phyloP scores from a whole-genome alignment of 345 rosid genomes.

The Sapria himalayana region DNA sequence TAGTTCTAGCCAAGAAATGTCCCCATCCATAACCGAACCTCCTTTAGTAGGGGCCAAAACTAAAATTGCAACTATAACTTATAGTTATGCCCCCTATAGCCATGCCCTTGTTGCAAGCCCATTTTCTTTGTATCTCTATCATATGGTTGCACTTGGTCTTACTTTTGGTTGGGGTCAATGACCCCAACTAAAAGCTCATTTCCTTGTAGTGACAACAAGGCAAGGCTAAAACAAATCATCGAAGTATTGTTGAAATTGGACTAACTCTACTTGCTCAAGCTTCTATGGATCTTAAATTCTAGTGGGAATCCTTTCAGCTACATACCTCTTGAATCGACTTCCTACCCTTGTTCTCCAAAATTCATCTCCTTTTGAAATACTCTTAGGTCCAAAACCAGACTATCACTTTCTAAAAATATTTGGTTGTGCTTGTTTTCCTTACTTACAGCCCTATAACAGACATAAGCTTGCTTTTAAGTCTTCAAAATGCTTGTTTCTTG shows the following conservation, averaged over 20 bases:
- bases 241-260: neutral
- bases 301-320: neutral
- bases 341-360: neutral
- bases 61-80: too few species aligned
- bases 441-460: neutral
- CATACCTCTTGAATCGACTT: neutral
- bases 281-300: neutral
- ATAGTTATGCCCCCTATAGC: too few species aligned
- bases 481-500: neutral
- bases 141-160: too few species aligned
- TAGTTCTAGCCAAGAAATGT: too few species aligned
- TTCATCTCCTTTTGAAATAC: neutral
- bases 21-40: too few species aligned
- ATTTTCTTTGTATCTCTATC: too few species aligned
- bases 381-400: neutral
- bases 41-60: too few species aligned
- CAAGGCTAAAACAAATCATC: neutral
- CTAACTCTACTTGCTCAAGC: neutral
- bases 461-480: neutral
- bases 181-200: too few species aligned
- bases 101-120: too few species aligned
- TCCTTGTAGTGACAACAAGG: too few species aligned
- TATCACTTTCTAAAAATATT: neutral
- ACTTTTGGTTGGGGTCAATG: too few species aligned
- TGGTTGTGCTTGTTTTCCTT: constrained; percentile 1